Conservation (phyloP, 140 eudicot genomes). For the Stevia rebaudiana region DNA sequence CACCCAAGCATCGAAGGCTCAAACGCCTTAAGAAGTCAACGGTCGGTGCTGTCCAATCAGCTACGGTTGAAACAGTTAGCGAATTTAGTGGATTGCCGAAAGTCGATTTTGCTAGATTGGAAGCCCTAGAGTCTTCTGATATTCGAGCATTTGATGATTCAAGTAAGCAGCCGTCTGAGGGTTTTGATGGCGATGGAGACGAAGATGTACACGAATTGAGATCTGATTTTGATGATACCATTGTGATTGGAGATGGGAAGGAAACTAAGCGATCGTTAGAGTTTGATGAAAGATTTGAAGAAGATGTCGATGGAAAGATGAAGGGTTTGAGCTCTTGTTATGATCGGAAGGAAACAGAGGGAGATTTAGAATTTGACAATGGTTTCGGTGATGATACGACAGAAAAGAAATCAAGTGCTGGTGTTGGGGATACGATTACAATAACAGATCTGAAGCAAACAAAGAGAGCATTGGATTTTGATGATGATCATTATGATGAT, state of each 20-base stretch:
- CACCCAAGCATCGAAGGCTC: constrained; percentile 43
- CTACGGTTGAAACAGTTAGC: background rate
- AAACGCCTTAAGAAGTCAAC: constrained; percentile 53
- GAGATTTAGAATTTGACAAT: constrained; percentile 21
- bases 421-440: constrained; percentile 10
- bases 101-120: constrained; percentile 38
- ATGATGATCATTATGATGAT: constrained; percentile 40
- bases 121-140: constrained; percentile 41
- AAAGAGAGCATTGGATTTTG: constrained; percentile 46
- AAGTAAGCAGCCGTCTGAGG: constrained; percentile 22
- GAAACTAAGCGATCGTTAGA: constrained; percentile 27
- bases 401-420: constrained; percentile 11
- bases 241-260: constrained; percentile 4
- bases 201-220: constrained; percentile 13
- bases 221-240: constrained; percentile 8
- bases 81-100: constrained; percentile 12
- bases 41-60: background rate
- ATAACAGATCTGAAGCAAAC: constrained; percentile 26
- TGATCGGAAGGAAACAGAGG: constrained; percentile 12
- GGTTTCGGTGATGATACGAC: constrained; percentile 15
- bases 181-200: constrained; percentile 4
- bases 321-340: constrained; percentile 11
- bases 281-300: constrained; percentile 24
- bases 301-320: constrained; percentile 18
- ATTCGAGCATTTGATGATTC: constrained; percentile 24